These are phyloP conservation scores for Truncatella angustata DNA, from an alignment of 2,329 filamentous ascomycete species.

Conservation along the genomic window DNA sequence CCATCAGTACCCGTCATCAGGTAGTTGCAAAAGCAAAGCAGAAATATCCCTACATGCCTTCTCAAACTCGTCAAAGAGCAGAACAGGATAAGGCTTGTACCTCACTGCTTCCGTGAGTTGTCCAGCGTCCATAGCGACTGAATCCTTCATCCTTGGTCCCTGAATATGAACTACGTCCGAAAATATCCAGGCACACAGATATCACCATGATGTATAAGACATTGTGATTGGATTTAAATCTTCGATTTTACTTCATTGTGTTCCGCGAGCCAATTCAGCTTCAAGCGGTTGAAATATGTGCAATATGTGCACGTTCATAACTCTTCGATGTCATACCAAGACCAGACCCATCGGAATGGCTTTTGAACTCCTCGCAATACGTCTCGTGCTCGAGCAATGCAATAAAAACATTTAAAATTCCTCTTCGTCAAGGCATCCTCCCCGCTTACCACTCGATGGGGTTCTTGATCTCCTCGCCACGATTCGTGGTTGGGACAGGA, in stretches of 20 bases:
- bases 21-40: too few relatives aligned
- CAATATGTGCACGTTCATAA: neutral
- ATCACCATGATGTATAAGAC: too few relatives aligned
- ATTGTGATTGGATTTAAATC: neutral
- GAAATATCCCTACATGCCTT: too few relatives aligned
- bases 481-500: constrained; percentile 83
- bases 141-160: too few relatives aligned
- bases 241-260: neutral
- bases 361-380: constrained; percentile 3
- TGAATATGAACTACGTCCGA: too few relatives aligned
- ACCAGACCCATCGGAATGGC: constrained; percentile 1
- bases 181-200: too few relatives aligned
- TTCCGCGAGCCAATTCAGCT: constrained; percentile 2
- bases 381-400: neutral
- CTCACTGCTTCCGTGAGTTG: too few relatives aligned
- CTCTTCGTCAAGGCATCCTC: neutral
- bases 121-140: too few relatives aligned
- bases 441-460: constrained; percentile 76
- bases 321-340: neutral
- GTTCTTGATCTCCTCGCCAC: constrained; percentile 79
- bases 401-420: neutral
- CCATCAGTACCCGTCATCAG: too few relatives aligned
- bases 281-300: constrained; percentile 1
- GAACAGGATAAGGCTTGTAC: too few relatives aligned
- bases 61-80: too few relatives aligned